Base-by-base conservation (phyloP, 1,284 basidiomycete species). In the Moesziomyces sp. region DNA sequence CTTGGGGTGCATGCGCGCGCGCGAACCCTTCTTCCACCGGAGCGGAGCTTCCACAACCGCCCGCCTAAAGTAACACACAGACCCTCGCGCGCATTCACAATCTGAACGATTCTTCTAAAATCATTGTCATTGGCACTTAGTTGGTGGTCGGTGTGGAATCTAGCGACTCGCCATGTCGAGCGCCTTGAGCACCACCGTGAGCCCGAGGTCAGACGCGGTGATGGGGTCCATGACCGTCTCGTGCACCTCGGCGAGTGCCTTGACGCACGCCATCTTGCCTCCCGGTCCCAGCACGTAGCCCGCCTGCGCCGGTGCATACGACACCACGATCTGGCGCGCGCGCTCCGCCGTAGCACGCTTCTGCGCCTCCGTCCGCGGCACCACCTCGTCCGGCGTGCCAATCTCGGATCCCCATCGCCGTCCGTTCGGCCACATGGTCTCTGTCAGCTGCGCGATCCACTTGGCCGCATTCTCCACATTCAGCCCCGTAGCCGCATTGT, bases 221-320 rank as follows among this genome's bases (percentile, higher is more conserved):
- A 74, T 53, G 1, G 74, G 75, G 53, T 81, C 67, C 46, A 74
- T 76, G 42, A 81, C 11, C 28, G 70, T 70, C 35, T 68, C 75
- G 49, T 83, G 81, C 14, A 83, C 72, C 18, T 73, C 58, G 18
- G 65, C 67, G 6, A 83, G 50, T n/a, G 81, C 82, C 34, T 76
- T 72, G 46, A 77, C 71, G 46, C 77, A 80, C 3, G 80, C 74
- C 10, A 78, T 61, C 45, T 69, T 73, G 8, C 82, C 81, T 18
- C 82, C 82, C 0, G 81, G 79, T 3, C 82, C 82, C 11, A 83
- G 59, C 26, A 82, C 46, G 46, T 69, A 83, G n/a, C 74, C 81
- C 6, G 80, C 77, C 54, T 83, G 79, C 0, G 79, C 75, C 3
- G 84, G 84, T 14, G 80, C 79, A 48, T 84, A 83, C 21, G 66